Evolutionary conservation across 148 eudicot genomes (phyloP).

Genomic region (Drosera capensis): DNA sequence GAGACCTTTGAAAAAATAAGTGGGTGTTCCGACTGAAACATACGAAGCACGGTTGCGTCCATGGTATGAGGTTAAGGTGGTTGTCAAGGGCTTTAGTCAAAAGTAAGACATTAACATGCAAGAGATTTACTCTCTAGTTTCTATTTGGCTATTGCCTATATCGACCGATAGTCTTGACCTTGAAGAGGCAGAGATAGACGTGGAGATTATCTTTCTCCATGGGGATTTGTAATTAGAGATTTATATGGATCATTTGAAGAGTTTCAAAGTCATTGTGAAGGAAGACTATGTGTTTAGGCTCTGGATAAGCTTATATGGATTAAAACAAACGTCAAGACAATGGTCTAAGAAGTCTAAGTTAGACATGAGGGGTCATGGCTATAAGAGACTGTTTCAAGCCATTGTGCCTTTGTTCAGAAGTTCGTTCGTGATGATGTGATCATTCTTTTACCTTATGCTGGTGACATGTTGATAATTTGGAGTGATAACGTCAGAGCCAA

Average conservation of each 20-base stretch:
- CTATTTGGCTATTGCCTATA: background rate
- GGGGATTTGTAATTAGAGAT: background rate
- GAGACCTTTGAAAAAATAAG: background rate
- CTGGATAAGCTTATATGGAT: too few relatives aligned
- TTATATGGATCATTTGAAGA: background rate
- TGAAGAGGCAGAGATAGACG: background rate
- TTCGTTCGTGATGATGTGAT: too few relatives aligned
- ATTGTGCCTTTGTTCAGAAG: too few relatives aligned
- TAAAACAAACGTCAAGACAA: too few relatives aligned
- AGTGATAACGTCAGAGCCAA: too few relatives aligned
- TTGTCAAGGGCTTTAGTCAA: conserved; percentile 1
- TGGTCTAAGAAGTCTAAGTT: too few relatives aligned
- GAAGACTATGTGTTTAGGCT: too few relatives aligned
- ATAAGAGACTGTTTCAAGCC: too few relatives aligned
- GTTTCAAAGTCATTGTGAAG: background rate
- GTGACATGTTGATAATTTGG: too few relatives aligned
- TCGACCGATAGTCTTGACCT: background rate
- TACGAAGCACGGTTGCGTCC: background rate
- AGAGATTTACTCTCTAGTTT: background rate
- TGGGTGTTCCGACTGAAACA: conserved; percentile 1
- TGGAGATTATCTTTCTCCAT: background rate
- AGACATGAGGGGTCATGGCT: too few relatives aligned
- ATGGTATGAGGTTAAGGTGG: background rate
- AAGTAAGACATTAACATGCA: background rate
- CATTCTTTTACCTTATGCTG: too few relatives aligned